phyloP scores from a whole-genome alignment of 2,329 filamentous ascomycete species.

The Fusarium tanahbumbuense region DNA sequence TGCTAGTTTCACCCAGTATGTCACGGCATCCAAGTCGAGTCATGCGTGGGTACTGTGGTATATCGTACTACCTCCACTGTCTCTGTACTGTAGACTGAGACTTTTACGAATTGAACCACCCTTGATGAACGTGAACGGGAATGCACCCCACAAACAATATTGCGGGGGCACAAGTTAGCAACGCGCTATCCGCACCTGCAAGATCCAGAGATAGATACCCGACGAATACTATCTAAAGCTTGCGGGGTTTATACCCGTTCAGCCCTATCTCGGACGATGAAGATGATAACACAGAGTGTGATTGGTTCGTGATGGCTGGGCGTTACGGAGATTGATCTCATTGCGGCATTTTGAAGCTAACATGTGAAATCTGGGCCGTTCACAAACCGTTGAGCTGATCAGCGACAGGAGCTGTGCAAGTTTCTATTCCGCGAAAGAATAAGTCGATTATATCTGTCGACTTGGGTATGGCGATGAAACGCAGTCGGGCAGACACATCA shows the following conservation, averaged over 20 bases:
- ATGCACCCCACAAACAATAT: background rate
- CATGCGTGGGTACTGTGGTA: background rate
- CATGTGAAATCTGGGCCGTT: background rate
- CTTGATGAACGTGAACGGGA: too few species aligned
- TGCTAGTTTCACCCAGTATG: background rate
- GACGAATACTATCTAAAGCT: background rate
- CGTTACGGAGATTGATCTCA: background rate
- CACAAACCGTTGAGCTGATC: background rate
- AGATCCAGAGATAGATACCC: slow-evolving; percentile 6
- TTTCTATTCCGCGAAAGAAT: accelerated
- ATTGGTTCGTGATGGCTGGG: slow-evolving; percentile 14
- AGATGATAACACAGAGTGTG: background rate
- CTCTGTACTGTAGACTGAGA: background rate
- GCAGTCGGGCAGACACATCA: background rate
- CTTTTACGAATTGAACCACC: background rate
- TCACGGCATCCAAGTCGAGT: background rate
- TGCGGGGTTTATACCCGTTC: background rate
- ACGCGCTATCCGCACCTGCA: background rate
- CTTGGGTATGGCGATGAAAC: background rate
- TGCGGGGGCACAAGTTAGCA: background rate
- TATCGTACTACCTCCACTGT: background rate
- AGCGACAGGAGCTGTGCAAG: background rate
- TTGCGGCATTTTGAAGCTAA: background rate
- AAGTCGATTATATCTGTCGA: background rate
- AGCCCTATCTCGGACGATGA: background rate